These are phyloP conservation scores for Penicillium robsamsonii DNA, from an alignment of 495 filamentous ascomycete genomes.

Conservation along the genomic window DNA sequence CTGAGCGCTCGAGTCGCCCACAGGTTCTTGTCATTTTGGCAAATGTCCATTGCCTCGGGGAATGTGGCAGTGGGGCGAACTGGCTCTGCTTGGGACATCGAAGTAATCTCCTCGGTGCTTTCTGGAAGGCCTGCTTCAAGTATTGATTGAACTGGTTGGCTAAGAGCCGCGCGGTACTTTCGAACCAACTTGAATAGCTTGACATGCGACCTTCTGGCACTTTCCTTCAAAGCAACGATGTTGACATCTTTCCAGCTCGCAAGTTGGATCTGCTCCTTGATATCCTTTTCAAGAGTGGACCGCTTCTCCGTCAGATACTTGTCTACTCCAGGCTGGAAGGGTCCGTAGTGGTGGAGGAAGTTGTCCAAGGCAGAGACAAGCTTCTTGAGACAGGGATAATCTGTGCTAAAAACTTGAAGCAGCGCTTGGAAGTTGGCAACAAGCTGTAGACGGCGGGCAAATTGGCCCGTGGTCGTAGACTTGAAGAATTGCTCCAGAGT, in stretches of 20 bases:
- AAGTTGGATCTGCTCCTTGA: constrained; percentile 82
- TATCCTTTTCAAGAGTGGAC: constrained; percentile 70
- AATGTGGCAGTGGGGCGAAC: constrained; percentile 23
- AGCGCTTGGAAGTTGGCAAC: constrained; percentile 64
- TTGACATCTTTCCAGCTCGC: constrained; percentile 98
- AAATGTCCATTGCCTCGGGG: constrained; percentile 51
- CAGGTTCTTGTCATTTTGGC: constrained; percentile 46
- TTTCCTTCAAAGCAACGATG: constrained; percentile 81
- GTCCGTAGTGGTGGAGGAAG: constrained; percentile 67
- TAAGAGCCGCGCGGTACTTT: constrained; percentile 76
- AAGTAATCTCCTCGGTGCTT: constrained; percentile 22
- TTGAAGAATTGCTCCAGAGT: constrained; percentile 74
- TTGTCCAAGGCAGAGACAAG: constrained; percentile 64
- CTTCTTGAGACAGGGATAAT: constrained; percentile 53
- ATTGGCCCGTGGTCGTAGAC: constrained; percentile 77
- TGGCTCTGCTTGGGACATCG: constrained; percentile 12
- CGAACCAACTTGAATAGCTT: constrained; percentile 88
- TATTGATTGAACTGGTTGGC: constrained; percentile 64
- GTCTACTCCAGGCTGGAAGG: constrained; percentile 62
- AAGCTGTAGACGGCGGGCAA: constrained; percentile 64
- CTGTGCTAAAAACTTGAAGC: constrained; percentile 48
- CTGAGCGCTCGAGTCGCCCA: constrained; percentile 65
- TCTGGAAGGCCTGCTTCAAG: constrained; percentile 67
- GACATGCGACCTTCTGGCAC: constrained; percentile 82
- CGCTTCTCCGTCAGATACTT: constrained; percentile 63